phyloP scores from a whole-genome alignment of 371 early-diverging fungal species.

The Haplosporangium sp. region DNA sequence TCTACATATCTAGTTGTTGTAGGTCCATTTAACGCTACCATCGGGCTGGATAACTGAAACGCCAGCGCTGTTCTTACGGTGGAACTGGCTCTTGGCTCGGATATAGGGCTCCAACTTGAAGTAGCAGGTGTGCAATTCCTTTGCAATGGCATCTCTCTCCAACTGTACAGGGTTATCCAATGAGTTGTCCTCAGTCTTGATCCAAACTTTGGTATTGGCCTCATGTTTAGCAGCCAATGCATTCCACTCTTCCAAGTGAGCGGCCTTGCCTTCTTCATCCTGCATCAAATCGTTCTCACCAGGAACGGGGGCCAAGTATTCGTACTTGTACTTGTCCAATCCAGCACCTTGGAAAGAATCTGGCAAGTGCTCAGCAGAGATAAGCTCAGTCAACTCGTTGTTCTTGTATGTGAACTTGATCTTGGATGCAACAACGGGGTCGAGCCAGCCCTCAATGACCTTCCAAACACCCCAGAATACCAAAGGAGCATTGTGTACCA shows the following conservation, averaged over 20 bases:
- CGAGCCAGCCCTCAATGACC: constrained; percentile 85
- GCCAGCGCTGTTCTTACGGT: constrained; percentile 40
- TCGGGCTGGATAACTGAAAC: constrained; percentile 32
- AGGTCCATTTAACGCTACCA: constrained; percentile 35
- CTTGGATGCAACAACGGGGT: constrained; percentile 92
- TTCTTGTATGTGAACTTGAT: constrained; percentile 84
- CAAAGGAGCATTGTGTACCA: constrained; percentile 90
- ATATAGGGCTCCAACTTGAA: constrained; percentile 55
- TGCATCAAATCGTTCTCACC: constrained; percentile 50
- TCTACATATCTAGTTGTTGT: constrained; percentile 31
- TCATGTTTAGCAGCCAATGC: constrained; percentile 48
- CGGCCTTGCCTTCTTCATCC: constrained; percentile 24
- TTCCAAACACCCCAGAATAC: constrained; percentile 89
- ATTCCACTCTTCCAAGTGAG: constrained; percentile 51
- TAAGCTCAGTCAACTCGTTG: constrained; percentile 66
- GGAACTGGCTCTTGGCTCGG: constrained; percentile 57
- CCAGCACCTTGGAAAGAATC: constrained; percentile 48
- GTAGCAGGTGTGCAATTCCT: constrained; percentile 37
- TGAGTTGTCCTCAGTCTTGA: constrained; percentile 13
- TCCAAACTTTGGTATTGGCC: constrained; percentile 53
- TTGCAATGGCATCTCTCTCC: constrained; percentile 43
- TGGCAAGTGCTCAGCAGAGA: constrained; percentile 60
- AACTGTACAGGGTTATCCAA: not conserved
- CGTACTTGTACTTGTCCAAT: constrained; percentile 49
- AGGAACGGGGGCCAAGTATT: constrained; percentile 43